Conservation (phyloP, 2,329 filamentous ascomycete species). For the Diaporthe vaccinii region DNA sequence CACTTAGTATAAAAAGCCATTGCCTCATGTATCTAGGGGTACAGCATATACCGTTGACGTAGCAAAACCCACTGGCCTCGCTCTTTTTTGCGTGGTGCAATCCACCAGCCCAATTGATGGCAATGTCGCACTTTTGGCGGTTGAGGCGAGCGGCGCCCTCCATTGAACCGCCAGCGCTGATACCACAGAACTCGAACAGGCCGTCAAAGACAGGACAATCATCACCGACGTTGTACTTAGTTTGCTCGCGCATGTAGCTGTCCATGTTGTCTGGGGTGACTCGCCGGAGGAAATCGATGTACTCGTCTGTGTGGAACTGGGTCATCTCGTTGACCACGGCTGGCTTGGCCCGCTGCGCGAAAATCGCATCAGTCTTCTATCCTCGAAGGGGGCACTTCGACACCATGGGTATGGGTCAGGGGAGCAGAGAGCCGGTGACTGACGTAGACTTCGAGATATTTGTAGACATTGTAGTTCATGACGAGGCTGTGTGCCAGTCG, state of each 20-base stretch:
- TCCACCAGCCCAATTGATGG: conserved; percentile 98
- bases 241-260: conserved; percentile 88
- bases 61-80: conserved; percentile 97
- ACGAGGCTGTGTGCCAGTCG: conserved; percentile 95
- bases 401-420: conserved; percentile 61
- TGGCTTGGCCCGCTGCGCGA: conserved; percentile 79
- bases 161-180: conserved; percentile 94
- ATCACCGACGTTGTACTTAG: conserved; percentile 93
- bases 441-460: conserved; percentile 96
- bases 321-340: conserved; percentile 92
- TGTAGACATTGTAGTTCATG: conserved; percentile 94
- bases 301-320: conserved; percentile 94
- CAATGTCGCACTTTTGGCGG: conserved; percentile 93
- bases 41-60: conserved; percentile 85
- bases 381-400: conserved; percentile 40
- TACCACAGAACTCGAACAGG: conserved; percentile 95
- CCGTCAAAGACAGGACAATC: conserved; percentile 99
- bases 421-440: conserved; percentile 58
- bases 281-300: conserved; percentile 94
- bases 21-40: conserved; percentile 50
- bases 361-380: not conserved
- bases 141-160: conserved; percentile 92
- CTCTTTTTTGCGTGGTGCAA: conserved; percentile 98
- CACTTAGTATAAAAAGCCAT: conserved; percentile 17
- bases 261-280: conserved; percentile 99